These are phyloP conservation scores for Alternaria tenuissima DNA, from an alignment of 2,329 filamentous ascomycete species.

Conservation along the genomic window DNA sequence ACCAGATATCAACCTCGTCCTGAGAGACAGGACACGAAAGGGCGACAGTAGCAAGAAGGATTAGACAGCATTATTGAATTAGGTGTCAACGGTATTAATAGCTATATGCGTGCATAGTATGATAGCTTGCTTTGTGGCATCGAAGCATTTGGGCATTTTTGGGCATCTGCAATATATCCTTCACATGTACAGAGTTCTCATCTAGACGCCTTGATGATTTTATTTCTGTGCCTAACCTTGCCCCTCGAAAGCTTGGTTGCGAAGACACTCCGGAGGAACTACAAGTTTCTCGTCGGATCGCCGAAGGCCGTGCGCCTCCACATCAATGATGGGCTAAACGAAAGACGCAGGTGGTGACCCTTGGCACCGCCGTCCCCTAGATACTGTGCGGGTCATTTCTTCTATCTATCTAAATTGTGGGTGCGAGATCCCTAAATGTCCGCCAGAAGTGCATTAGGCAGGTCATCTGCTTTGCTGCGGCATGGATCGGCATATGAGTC, in stretches of 20 bases:
- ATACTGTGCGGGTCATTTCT: constrained; percentile 1
- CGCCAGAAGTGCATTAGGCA: constrained; percentile 21
- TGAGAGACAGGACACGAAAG: constrained; percentile 40
- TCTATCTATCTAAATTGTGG: not conserved
- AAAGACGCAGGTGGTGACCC: not conserved
- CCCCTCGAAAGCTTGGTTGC: not conserved
- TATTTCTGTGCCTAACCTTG: no score
- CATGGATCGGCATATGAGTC: constrained; percentile 25
- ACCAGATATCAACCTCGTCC: constrained; percentile 39
- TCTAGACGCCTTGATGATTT: not conserved
- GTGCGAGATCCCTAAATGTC: constrained; percentile 9
- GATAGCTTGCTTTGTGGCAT: constrained; percentile 12
- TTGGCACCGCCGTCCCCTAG: not conserved
- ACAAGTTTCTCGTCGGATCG: not conserved
- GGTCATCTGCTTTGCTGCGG: constrained; percentile 18
- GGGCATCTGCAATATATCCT: constrained; percentile 12
- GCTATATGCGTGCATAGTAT: constrained; percentile 12
- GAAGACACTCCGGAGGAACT: not conserved
- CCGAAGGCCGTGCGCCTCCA: constrained; percentile 16
- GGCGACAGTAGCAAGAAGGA: constrained; percentile 41
- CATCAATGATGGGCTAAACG: not conserved
- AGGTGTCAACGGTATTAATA: constrained; percentile 14
- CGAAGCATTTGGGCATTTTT: constrained; percentile 22
- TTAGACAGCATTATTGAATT: constrained; percentile 21
- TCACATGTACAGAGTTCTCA: not conserved